Conservation (phyloP, 257 asterid species). For the Parsonsia alboflavescens region DNA sequence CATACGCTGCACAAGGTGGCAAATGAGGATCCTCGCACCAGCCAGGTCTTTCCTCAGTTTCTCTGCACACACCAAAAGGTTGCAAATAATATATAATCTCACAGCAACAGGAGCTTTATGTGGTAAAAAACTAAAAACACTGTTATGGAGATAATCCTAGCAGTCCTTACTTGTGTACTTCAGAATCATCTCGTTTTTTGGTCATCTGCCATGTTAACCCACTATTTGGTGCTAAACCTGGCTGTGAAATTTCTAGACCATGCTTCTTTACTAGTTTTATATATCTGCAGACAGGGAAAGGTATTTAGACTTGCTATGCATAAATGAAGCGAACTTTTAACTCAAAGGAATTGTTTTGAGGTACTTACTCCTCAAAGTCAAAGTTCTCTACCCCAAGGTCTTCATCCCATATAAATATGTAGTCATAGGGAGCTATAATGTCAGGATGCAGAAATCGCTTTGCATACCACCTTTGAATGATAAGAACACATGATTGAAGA, state of each 20-base stretch:
- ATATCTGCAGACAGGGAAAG: constrained; percentile 36
- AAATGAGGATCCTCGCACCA: constrained; percentile 83
- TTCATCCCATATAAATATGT: constrained; percentile 88
- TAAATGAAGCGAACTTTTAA: not conserved
- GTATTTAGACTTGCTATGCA: not conserved
- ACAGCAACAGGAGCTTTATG: not conserved
- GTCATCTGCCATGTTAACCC: constrained; percentile 95
- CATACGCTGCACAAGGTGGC: constrained; percentile 99
- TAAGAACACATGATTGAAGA: constrained; percentile 9
- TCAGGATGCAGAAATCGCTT: constrained; percentile 90
- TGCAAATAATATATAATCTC: constrained; percentile 6
- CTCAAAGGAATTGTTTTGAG: not conserved
- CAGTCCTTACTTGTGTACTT: constrained; percentile 76
- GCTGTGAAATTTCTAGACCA: constrained; percentile 82
- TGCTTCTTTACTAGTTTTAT: constrained; percentile 72
- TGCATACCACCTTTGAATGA: constrained; percentile 80
- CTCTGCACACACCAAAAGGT: constrained; percentile 39
- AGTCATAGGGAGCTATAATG: constrained; percentile 77
- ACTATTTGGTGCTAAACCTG: constrained; percentile 78
- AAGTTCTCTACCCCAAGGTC: constrained; percentile 82
- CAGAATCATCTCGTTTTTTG: constrained; percentile 56
- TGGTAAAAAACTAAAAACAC: not conserved
- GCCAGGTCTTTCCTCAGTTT: constrained; percentile 77
- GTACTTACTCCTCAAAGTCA: constrained; percentile 71
- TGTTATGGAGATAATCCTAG: not conserved